Percentiles rank a stretch among this genome's conserved stretches.
These are phyloP conservation scores for Dimocarpus longan DNA, from an alignment of 345 rosid genomes.

Conservation along the genomic window DNA sequence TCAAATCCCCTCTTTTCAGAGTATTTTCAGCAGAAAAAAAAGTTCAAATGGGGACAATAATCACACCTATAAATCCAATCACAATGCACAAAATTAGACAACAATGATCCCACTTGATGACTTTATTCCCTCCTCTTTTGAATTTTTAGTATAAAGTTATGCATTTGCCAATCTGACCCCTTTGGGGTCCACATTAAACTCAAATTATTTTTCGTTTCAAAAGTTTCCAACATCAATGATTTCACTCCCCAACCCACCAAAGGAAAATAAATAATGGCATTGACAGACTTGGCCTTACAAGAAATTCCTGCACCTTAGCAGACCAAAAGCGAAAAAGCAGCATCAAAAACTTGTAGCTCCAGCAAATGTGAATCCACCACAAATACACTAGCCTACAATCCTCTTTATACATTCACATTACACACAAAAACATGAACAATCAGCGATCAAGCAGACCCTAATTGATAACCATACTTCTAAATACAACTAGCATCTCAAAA, in stretches of 20 bases:
- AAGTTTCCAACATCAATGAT: not conserved
- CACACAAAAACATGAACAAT: not conserved
- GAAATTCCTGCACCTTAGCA: not conserved
- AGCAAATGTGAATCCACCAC: conserved; percentile 7
- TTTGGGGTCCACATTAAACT: not conserved
- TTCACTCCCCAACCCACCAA: conserved; percentile 11
- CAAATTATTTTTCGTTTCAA: not conserved
- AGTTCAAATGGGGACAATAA: conserved; percentile 5
- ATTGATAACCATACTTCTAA: too few species aligned
- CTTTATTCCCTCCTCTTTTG: conserved; percentile 16
- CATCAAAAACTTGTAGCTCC: conserved; percentile 26
- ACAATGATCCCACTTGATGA: conserved; percentile 7
- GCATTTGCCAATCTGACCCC: not conserved
- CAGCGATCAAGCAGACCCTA: too few species aligned
- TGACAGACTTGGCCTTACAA: not conserved
- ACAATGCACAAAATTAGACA: not conserved
- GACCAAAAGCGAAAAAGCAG: conserved; percentile 18
- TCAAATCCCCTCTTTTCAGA: not conserved
- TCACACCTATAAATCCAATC: not conserved
- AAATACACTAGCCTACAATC: conserved; percentile 5
- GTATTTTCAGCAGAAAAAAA: conserved; percentile 4
- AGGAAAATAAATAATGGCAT: not conserved
- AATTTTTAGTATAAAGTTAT: not conserved
- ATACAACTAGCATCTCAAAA: too few species aligned
- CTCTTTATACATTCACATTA: conserved; percentile 22